phyloP scores from a whole-genome alignment of 331 rosid genomes.

The Arachis monticola region DNA sequence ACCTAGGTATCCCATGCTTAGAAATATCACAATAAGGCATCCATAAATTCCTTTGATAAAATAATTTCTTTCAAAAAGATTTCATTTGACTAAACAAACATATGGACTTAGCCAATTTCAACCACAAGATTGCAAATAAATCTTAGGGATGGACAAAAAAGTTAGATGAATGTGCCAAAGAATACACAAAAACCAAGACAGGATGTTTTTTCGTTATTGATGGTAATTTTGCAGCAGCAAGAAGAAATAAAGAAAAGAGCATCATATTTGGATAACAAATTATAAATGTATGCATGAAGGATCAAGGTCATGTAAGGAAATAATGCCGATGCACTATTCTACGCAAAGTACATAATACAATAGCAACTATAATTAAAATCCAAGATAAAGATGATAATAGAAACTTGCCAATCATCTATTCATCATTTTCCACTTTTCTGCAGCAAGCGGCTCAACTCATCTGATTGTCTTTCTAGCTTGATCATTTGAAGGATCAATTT shows the following conservation, averaged over 20 bases:
- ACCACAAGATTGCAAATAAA: slow-evolving; percentile 12
- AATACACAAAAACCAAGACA: not conserved
- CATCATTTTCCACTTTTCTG: no score
- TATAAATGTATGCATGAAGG: not conserved
- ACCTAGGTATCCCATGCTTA: no score
- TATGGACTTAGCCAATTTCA: slow-evolving; percentile 4
- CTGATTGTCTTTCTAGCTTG: no score
- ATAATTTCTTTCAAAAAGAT: slow-evolving; percentile 2
- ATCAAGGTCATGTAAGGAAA: not conserved
- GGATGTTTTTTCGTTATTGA: no score
- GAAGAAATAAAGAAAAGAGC: not conserved
- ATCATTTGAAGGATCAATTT: no score
- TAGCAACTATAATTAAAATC: no score
- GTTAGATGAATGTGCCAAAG: not conserved
- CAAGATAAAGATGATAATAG: no score
- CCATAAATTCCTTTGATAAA: not conserved
- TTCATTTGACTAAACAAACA: not conserved
- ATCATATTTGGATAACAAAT: not conserved
- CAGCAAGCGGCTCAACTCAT: no score
- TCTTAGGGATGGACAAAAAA: not conserved
- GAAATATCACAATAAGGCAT: not conserved
- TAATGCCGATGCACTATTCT: not conserved
- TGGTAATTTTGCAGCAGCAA: not conserved
- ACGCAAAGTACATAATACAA: no score
- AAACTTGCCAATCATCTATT: no score